Conservation (phyloP, 768 basidiomycete genomes). For the Mycena floridula region DNA sequence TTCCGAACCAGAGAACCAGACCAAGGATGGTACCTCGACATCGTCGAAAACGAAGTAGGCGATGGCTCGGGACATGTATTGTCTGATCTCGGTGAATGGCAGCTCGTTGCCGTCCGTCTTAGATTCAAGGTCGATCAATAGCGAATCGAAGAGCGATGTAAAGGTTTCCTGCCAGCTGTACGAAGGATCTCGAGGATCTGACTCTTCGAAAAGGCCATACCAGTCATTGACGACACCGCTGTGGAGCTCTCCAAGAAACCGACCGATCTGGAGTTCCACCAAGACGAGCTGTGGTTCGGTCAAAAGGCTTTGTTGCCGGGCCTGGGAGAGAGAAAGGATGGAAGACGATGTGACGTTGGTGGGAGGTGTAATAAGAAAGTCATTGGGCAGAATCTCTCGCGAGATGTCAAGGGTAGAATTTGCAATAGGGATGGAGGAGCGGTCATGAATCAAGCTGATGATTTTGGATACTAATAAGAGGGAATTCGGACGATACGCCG, state of each 20-base stretch:
- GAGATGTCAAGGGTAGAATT: constrained; percentile 44
- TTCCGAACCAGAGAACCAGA: constrained; percentile 57
- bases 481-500: constrained; percentile 26
- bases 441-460: constrained; percentile 32
- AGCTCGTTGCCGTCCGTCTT: constrained; percentile 31
- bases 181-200: constrained; percentile 28
- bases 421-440: constrained; percentile 46
- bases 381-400: constrained; percentile 36
- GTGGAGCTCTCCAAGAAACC: constrained; percentile 58
- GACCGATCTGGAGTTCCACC: constrained; percentile 58
- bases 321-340: constrained; percentile 31
- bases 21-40: constrained; percentile 60
- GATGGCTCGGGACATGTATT: constrained; percentile 60
- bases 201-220: constrained; percentile 48
- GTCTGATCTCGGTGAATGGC: constrained; percentile 38
- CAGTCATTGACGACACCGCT: constrained; percentile 66
- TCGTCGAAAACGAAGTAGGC: constrained; percentile 74
- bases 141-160: constrained; percentile 47
- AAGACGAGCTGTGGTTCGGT: constrained; percentile 32
- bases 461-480: constrained; percentile 32
- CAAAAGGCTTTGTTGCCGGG: constrained; percentile 27
- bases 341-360: constrained; percentile 27
- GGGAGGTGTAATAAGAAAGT: constrained; percentile 46
- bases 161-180: constrained; percentile 80
- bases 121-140: too few relatives aligned